phyloP scores from a whole-genome alignment of 352 stramenopile species.

The Phytopythium kandeliae region DNA sequence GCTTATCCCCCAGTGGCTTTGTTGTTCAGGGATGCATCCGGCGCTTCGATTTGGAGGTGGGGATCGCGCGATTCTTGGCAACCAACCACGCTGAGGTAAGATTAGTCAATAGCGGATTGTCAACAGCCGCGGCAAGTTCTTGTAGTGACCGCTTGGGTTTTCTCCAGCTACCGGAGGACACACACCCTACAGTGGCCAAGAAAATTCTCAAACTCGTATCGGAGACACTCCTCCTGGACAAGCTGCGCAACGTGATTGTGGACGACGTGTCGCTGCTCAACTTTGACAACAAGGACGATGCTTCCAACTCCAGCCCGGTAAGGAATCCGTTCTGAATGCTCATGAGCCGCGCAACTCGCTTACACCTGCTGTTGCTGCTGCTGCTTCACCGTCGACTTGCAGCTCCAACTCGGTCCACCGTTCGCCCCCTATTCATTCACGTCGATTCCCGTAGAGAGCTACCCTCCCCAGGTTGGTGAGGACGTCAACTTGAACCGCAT shows the following conservation, averaged over 20 bases:
- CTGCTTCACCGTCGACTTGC: slow-evolving; percentile 7
- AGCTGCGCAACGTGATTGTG: slow-evolving; percentile 50
- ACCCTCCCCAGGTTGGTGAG: slow-evolving; percentile 55
- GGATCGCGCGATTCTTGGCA: slow-evolving; percentile 67
- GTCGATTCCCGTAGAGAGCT: slow-evolving; percentile 70
- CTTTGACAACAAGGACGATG: slow-evolving; percentile 50
- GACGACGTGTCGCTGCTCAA: slow-evolving; percentile 70
- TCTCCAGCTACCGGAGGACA: slow-evolving; percentile 51
- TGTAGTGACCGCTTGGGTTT: too few relatives aligned
- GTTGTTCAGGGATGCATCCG: slow-evolving; percentile 48
- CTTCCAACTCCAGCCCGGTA: slow-evolving; percentile 41
- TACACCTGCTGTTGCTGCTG: not conserved
- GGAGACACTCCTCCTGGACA: slow-evolving; percentile 63
- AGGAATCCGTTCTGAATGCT: not conserved
- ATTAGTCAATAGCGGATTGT: too few relatives aligned
- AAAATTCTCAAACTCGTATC: slow-evolving; percentile 71
- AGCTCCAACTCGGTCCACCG: slow-evolving; percentile 66
- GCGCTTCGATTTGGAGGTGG: slow-evolving; percentile 72
- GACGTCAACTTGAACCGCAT: slow-evolving; percentile 64
- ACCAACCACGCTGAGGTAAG: slow-evolving; percentile 53
- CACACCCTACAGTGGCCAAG: slow-evolving; percentile 50
- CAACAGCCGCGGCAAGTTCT: too few relatives aligned
- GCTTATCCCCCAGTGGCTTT: not conserved
- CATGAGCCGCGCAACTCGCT: not conserved
- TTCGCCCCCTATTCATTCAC: slow-evolving; percentile 60